Base-by-base conservation (phyloP, 768 basidiomycete genomes). In the Gymnopilus junonius region DNA sequence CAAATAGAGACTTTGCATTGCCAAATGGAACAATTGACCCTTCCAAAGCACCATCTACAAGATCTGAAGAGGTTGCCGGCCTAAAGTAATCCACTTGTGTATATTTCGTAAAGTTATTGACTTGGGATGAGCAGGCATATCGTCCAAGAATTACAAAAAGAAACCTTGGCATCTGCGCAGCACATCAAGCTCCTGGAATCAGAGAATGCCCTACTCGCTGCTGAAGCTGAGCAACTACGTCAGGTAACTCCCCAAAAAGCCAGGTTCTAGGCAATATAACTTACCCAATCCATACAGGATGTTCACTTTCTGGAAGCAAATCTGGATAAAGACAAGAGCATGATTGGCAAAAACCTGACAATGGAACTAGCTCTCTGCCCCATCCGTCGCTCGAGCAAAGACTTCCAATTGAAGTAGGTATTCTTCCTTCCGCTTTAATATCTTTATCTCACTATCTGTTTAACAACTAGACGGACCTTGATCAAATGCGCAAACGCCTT, bases 91-190 rank as follows among this genome's bases (percentile, higher is more conserved):
- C 8, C 17, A 32, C 1, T 21, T 27, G 8, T 6, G 34, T 34
- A 17, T 34, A 12, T 40, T 14, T 45, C 14, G 17, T 42, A 3
- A 8, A 37, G 20, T 32, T 32, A 37, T 48, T 59, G n/a, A 48
- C 17, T 34, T 21, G 10, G n/a, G n/a, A 25, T 40, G 10, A 56
- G 17, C 63, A 93, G 92, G 75, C 90, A 94, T 69, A 93, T 97
- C 69, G 87, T 97, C 21, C 90, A 93, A 71, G 92, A 95, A 68
- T 80, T 97, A 40, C 92, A 93, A 70, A 90, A 91, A 68, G 95
- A 97, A 75, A 92, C 87, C 68, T 71, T 86, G 2, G 77, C 82
- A 25, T 73, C 84, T 1, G 75, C 83, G 7, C 90, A 93, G 63
- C 84, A 84, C 63, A 87, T 87, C 72, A 88, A 90, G 69, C 72